Evolutionary conservation across 1,139 yeast genomes (phyloP).

Genomic region (Arxiozyma heterogenica): DNA sequence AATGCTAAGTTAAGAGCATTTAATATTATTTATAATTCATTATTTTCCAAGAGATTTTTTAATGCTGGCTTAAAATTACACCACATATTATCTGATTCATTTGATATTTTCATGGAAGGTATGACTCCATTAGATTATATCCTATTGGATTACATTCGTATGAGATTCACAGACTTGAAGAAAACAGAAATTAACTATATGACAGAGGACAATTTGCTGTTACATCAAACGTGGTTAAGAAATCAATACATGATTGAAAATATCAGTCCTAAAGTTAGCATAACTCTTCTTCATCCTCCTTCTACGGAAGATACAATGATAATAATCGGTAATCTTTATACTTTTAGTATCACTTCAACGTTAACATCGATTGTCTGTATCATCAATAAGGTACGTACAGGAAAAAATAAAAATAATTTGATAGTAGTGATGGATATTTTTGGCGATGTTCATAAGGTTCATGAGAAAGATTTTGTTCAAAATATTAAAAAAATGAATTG

Average conservation of each 20-base stretch:
- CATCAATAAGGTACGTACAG: not conserved
- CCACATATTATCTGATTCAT: not conserved
- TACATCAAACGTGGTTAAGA: not conserved
- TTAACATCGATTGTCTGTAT: not conserved
- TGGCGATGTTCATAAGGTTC: not conserved
- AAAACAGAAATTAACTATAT: not conserved
- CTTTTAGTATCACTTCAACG: not conserved
- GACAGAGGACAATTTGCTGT: not conserved
- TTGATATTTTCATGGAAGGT: not conserved
- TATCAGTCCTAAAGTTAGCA: too few species aligned
- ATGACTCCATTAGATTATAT: not conserved
- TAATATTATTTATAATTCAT: not conserved
- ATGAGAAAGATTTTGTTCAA: not conserved
- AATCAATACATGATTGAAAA: not conserved
- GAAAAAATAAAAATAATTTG: not conserved
- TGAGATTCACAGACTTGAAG: not conserved
- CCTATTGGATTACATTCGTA: not conserved
- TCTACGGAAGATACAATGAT: not conserved
- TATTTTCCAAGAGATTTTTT: not conserved
- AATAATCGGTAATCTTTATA: not conserved
- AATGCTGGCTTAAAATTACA: not conserved
- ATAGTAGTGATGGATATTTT: not conserved
- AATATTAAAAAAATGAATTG: not conserved
- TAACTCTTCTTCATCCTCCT: not conserved
- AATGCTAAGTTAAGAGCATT: not conserved